Evolutionary conservation across 2,329 filamentous ascomycete species (phyloP).

Genomic region (Penicillium crustosum): DNA sequence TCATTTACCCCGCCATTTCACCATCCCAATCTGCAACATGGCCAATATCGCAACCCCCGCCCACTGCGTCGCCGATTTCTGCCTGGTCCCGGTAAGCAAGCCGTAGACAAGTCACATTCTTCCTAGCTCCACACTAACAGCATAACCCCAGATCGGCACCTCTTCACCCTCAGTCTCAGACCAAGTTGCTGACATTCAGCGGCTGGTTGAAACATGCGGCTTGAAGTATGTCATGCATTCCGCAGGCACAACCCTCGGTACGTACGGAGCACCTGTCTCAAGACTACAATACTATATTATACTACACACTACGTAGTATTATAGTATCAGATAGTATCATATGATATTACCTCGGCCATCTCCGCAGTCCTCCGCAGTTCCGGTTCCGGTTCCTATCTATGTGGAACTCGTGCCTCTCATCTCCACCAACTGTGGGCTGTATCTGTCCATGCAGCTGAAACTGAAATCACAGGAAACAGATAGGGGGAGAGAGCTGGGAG

Average conservation of each 20-base stretch:
- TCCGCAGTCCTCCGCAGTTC: neutral
- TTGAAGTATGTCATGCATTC: conserved; percentile 88
- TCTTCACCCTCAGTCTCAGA: conserved; percentile 71
- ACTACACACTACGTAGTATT: neutral
- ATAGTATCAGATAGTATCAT: too few relatives aligned
- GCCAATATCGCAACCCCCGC: conserved; percentile 59
- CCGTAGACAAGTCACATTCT: neutral
- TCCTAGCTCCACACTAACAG: conserved; percentile 1
- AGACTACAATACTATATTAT: neutral
- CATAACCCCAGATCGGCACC: conserved; percentile 68
- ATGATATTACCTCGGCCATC: neutral
- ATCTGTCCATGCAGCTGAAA: neutral
- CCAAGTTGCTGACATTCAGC: conserved; percentile 86
- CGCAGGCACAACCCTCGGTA: conserved; percentile 88
- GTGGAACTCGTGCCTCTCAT: neutral
- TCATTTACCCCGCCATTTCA: neutral
- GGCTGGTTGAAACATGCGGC: conserved; percentile 75
- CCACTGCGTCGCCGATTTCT: conserved; percentile 84
- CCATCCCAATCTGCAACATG: conserved; percentile 14
- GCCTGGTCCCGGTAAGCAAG: conserved; percentile 70
- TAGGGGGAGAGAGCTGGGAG: neutral
- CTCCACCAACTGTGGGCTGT: neutral
- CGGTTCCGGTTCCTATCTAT: neutral
- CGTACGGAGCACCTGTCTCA: conserved; percentile 32
- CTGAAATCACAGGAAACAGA: neutral